Conservation (phyloP, 108 stramenopile genomes). For the Pseudonitzschia delicatissima region DNA sequence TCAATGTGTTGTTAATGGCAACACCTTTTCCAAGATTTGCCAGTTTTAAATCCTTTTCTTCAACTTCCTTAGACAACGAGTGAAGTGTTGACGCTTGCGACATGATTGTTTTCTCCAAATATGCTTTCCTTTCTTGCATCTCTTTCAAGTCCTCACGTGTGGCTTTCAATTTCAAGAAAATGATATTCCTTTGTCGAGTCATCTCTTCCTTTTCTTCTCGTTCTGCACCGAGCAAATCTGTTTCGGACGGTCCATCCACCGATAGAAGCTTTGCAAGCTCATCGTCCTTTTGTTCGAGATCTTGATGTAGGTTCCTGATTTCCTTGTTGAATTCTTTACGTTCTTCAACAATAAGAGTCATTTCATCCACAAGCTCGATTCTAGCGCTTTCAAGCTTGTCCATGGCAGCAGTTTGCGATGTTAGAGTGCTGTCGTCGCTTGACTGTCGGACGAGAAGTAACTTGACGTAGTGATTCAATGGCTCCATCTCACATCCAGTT, state of each 20-base stretch:
- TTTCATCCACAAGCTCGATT: neutral
- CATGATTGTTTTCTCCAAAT: neutral
- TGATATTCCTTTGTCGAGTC: neutral
- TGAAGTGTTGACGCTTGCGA: neutral
- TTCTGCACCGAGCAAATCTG: neutral
- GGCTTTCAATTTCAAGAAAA: neutral
- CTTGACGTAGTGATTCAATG: neutral
- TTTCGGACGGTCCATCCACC: neutral
- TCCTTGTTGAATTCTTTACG: neutral
- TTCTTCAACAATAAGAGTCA: neutral
- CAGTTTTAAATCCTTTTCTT: neutral
- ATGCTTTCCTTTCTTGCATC: neutral
- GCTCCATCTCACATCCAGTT: neutral
- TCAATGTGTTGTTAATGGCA: neutral
- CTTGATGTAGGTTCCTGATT: neutral
- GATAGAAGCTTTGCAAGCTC: neutral
- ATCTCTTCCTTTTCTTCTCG: neutral
- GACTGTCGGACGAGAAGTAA: neutral
- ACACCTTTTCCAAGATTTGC: neutral
- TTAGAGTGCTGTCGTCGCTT: neutral
- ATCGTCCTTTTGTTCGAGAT: neutral
- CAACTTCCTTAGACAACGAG: neutral
- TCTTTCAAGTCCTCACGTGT: neutral
- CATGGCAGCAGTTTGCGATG: neutral
- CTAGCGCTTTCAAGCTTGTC: neutral